These are phyloP conservation scores for Capsicum chinense DNA, from an alignment of 257 asterid genomes.

Conservation along the genomic window DNA sequence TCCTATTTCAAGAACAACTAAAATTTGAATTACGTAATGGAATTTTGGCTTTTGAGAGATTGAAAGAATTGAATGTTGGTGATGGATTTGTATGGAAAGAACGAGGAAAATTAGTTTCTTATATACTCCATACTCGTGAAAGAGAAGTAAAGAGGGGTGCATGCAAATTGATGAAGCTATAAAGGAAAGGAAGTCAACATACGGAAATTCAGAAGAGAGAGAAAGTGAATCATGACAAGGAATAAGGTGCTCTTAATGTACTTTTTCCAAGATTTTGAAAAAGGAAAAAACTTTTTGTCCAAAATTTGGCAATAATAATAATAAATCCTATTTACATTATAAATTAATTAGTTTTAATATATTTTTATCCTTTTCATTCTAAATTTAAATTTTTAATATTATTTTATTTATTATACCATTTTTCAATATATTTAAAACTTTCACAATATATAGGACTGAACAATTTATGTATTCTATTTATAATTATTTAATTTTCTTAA, in stretches of 20 bases:
- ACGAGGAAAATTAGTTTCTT: conserved; percentile 20
- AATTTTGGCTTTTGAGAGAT: background rate
- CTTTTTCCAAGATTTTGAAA: conserved; percentile 38
- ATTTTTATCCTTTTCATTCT: no score
- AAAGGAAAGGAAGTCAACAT: conserved; percentile 41
- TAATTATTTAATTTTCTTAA: no score
- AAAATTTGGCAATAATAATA: no score
- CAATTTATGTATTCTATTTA: no score
- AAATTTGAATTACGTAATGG: no score
- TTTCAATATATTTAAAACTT: no score
- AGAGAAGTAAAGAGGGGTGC: conserved; percentile 11
- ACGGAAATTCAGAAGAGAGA: conserved; percentile 40
- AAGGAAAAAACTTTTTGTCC: no score
- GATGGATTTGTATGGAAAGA: background rate
- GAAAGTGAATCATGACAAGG: conserved; percentile 23
- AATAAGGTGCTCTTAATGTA: conserved; percentile 36
- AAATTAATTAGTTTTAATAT: no score
- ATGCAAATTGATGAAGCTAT: conserved; percentile 27
- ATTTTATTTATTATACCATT: no score
- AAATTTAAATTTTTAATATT: no score
- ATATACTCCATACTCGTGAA: conserved; percentile 23
- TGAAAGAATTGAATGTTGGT: background rate
- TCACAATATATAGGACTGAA: no score
- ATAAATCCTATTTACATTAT: no score
- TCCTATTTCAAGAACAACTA: background rate